These are phyloP conservation scores for Cardiosporidium cionae DNA, from an alignment of 169 alveolate species.

Conservation along the genomic window DNA sequence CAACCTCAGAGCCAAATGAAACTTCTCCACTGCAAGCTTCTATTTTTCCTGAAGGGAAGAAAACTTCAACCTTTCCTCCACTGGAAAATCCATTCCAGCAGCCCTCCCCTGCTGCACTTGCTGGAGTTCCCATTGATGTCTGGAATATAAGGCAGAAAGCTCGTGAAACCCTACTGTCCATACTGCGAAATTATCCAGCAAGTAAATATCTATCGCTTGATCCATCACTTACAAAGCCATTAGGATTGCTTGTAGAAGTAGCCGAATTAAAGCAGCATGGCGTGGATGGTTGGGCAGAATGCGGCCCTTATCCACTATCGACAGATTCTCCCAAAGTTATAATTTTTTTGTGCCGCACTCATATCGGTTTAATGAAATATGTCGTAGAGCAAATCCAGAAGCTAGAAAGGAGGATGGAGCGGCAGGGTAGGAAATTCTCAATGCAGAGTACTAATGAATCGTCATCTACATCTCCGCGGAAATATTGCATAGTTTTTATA, in stretches of 20 bases:
- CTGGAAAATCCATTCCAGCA: too few species aligned
- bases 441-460: not conserved
- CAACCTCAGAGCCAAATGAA: too few species aligned
- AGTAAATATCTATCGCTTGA: not conserved
- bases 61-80: too few species aligned
- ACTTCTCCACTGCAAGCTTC: too few species aligned
- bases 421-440: not conserved
- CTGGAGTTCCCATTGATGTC: not conserved
- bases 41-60: too few species aligned
- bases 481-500: not conserved
- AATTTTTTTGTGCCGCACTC: not conserved
- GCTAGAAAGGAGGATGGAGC: not conserved
- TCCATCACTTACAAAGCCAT: not conserved
- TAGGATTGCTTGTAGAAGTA: not conserved
- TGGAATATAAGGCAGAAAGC: not conserved
- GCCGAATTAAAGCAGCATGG: not conserved
- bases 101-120: not conserved
- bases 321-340: not conserved
- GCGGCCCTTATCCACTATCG: not conserved
- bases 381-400: not conserved
- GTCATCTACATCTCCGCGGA: not conserved
- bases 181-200: not conserved
- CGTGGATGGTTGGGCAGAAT: not conserved
- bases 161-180: not conserved
- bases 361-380: not conserved